Evolutionary conservation across 352 stramenopile species (phyloP).

Genomic region (Plasmopara viticola): DNA sequence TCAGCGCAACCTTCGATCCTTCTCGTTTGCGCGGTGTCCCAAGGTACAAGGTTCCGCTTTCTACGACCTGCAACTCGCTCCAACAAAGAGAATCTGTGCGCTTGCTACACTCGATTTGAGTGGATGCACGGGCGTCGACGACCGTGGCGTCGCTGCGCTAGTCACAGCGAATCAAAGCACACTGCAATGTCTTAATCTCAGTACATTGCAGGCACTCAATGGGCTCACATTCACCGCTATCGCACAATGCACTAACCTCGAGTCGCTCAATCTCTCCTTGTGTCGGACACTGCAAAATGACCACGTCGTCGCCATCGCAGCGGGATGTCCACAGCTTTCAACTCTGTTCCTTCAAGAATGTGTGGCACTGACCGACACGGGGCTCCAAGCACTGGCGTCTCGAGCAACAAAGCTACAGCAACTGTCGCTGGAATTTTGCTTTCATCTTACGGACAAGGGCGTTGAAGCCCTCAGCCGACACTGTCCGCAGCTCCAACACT

Average conservation of each 20-base stretch:
- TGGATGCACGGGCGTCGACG: constrained; percentile 42
- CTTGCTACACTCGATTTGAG: constrained; percentile 41
- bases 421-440: constrained; percentile 87
- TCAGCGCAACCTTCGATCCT: constrained; percentile 33
- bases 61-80: constrained; percentile 16
- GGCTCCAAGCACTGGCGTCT: constrained; percentile 33
- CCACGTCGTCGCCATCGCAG: constrained; percentile 41
- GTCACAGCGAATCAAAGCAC: constrained; percentile 44
- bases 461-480: constrained; percentile 39
- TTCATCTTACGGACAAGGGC: constrained; percentile 72
- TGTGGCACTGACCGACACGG: constrained; percentile 58
- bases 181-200: constrained; percentile 50
- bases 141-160: constrained; percentile 38
- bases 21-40: constrained; percentile 65
- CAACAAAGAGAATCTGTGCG: constrained; percentile 17
- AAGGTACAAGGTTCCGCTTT: constrained; percentile 53
- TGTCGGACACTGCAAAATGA: constrained; percentile 60
- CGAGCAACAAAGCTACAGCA: constrained; percentile 32
- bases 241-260: constrained; percentile 38
- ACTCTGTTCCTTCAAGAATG: constrained; percentile 57
- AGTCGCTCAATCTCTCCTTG: constrained; percentile 66
- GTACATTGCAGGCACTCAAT: constrained; percentile 48
- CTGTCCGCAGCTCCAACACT: constrained; percentile 50
- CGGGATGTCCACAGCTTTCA: constrained; percentile 34
- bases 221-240: constrained; percentile 58